Evolutionary conservation across 805 yeast genomes (phyloP).

Genomic region (Sungouiella thailandica): DNA sequence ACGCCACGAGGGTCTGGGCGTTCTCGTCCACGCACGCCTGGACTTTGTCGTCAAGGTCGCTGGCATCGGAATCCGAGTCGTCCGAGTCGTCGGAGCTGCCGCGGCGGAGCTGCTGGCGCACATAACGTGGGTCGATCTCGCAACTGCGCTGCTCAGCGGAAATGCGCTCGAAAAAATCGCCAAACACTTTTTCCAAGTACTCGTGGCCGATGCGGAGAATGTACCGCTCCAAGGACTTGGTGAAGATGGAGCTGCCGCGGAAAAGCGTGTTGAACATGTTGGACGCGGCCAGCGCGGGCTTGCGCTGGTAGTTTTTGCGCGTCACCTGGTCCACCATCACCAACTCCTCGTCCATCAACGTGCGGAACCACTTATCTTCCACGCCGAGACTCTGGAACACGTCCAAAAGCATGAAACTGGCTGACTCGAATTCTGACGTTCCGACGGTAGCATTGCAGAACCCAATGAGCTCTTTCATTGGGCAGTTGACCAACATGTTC

Average conservation of each 20-base stretch:
- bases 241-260: conserved; percentile 79
- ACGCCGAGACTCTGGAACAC: conserved; percentile 66
- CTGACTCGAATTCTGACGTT: conserved; percentile 45
- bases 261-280: conserved; percentile 61
- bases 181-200: conserved; percentile 67
- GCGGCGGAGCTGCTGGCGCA: conserved; percentile 32
- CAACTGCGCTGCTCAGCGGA: conserved; percentile 49
- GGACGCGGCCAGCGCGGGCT: conserved; percentile 20
- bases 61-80: conserved; percentile 23
- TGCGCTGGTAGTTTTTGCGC: conserved; percentile 36
- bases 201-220: conserved; percentile 75
- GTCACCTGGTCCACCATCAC: conserved; percentile 42
- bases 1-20: conserved; percentile 42
- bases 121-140: conserved; percentile 75
- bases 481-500: conserved; percentile 49
- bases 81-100: conserved; percentile 15
- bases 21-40: conserved; percentile 41
- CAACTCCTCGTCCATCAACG: conserved; percentile 65
- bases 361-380: conserved; percentile 70
- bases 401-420: conserved; percentile 59
- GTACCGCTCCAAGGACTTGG: conserved; percentile 76
- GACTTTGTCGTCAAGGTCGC: conserved; percentile 28
- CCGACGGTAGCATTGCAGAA: conserved; percentile 39
- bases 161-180: conserved; percentile 57
- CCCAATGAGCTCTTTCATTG: conserved; percentile 48